Conservation (phyloP, 2,329 filamentous ascomycete species). For the Colletotrichum siamense region DNA sequence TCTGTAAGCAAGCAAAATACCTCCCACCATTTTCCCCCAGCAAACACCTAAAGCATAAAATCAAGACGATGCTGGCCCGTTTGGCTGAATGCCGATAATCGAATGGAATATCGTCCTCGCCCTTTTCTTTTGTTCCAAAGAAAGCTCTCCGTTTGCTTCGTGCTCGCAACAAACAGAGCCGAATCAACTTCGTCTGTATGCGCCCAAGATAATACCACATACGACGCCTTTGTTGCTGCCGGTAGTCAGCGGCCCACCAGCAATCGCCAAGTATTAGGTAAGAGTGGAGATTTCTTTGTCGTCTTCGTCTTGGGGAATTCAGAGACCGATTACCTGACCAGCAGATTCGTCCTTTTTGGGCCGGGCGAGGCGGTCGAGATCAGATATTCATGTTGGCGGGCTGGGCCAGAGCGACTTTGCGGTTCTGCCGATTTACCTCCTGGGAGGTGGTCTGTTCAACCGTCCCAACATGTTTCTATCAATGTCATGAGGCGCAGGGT, state of each 20-base stretch:
- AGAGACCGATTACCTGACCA: slow-evolving; percentile 15
- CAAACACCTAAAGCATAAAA: slow-evolving; percentile 6
- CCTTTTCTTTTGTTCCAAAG: not conserved
- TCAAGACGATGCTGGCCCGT: slow-evolving; percentile 1
- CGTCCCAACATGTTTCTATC: slow-evolving; percentile 61
- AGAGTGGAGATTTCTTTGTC: not conserved
- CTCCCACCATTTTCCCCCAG: not conserved
- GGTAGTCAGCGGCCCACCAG: not conserved
- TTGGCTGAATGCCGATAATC: not conserved
- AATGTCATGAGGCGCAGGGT: slow-evolving; percentile 49
- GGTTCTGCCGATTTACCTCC: slow-evolving; percentile 25
- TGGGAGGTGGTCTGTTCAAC: slow-evolving; percentile 41
- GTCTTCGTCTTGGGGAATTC: not conserved
- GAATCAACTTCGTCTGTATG: not conserved
- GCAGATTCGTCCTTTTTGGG: slow-evolving; percentile 9
- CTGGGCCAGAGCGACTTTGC: not conserved
- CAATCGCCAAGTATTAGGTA: not conserved
- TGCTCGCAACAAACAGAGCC: not conserved
- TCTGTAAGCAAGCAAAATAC: slow-evolving; percentile 14
- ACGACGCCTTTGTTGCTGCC: not conserved
- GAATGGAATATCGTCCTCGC: not conserved
- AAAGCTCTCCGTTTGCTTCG: not conserved
- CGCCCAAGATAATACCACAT: not conserved
- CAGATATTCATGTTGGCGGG: not conserved
- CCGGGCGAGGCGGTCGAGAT: not conserved